Percentiles rank a stretch among this genome's conserved stretches.
Evolutionary conservation across 768 basidiomycete genomes (phyloP).

Genomic region (Leccinum arenicola): DNA sequence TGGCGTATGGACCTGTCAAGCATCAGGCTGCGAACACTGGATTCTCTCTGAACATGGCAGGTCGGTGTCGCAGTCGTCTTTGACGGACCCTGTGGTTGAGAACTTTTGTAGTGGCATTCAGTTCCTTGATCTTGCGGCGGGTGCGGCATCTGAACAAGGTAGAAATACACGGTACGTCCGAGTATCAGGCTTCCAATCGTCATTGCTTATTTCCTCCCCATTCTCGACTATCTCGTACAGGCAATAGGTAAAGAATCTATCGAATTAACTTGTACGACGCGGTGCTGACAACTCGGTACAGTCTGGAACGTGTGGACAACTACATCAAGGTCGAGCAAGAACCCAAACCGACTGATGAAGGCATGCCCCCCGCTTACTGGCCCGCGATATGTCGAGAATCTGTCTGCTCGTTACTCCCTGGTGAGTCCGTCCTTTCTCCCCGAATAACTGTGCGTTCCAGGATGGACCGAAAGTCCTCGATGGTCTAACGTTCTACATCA

Average conservation of each 20-base stretch:
- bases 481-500: neutral
- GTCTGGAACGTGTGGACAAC: constrained; percentile 1
- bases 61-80: constrained; percentile 17
- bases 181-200: constrained; percentile 42
- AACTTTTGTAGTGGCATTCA: constrained; percentile 46
- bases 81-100: neutral
- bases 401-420: constrained; percentile 5
- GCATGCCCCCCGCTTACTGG: neutral
- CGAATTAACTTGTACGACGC: neutral
- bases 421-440: neutral
- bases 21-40: constrained; percentile 30
- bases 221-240: neutral
- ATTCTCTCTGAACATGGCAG: constrained; percentile 41
- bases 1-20: constrained; percentile 4
- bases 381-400: constrained; percentile 2
- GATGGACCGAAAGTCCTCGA: constrained; percentile 1
- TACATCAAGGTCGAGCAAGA: constrained; percentile 1
- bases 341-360: neutral
- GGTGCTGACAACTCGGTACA: neutral
- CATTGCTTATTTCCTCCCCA: neutral
- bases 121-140: constrained; percentile 51
- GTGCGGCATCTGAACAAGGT: constrained; percentile 44
- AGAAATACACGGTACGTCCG: constrained; percentile 40
- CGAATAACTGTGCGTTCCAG: neutral
- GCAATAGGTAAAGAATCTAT: neutral